Evolutionary conservation across 208 protist genomes (phyloP).

Genomic region (Naegleria gruberi): DNA sequence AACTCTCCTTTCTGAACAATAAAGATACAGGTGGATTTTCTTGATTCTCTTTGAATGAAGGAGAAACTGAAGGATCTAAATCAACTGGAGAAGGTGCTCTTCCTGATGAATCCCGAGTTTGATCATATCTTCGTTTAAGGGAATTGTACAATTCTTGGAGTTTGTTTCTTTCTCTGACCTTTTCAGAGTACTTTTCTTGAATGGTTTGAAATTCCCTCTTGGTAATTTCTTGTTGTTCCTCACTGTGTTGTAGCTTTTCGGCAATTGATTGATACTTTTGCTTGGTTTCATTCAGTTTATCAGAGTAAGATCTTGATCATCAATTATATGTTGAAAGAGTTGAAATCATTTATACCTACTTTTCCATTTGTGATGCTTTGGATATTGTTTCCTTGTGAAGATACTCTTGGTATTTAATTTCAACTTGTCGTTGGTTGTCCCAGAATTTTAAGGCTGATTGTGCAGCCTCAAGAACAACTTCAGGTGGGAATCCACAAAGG

Average conservation of each 20-base stretch:
- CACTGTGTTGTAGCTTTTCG: neutral
- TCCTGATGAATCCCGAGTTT: neutral
- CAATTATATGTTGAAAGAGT: too few species aligned
- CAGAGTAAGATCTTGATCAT: neutral
- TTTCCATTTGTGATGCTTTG: neutral
- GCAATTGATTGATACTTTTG: neutral
- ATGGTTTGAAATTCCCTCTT: neutral
- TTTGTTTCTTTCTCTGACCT: neutral
- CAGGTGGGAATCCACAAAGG: neutral
- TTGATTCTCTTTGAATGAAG: neutral
- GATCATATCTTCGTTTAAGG: neutral
- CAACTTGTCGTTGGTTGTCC: neutral
- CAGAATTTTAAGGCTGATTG: neutral
- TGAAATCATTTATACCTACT: neutral
- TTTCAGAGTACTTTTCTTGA: neutral
- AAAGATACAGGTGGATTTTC: neutral
- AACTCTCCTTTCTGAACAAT: neutral
- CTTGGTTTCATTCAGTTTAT: neutral
- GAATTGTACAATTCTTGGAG: conserved; percentile 7
- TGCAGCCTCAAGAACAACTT: neutral
- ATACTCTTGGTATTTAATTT: conserved; percentile 8
- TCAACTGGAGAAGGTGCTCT: neutral
- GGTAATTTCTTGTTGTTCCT: neutral
- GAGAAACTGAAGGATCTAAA: neutral
- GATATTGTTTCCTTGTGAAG: neutral